These are phyloP conservation scores for Erysimum cheiranthoides DNA, from an alignment of 345 rosid species.

Conservation along the genomic window DNA sequence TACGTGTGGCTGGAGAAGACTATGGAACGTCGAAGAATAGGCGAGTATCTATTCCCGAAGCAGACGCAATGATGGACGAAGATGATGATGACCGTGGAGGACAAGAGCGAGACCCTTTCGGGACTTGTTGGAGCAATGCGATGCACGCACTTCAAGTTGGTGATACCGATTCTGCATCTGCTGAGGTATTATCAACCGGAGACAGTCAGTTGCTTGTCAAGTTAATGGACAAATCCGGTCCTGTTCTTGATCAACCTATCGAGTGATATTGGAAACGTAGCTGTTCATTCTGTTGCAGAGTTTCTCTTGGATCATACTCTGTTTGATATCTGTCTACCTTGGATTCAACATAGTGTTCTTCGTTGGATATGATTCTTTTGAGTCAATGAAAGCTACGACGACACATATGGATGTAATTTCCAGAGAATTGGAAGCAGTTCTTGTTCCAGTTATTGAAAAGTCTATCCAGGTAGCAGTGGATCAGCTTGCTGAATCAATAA, in stretches of 20 bases:
- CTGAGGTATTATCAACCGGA: constrained; percentile 76
- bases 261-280: constrained; percentile 70
- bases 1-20: constrained; percentile 95
- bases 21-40: constrained; percentile 56
- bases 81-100: constrained; percentile 55
- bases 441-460: too few relatives aligned
- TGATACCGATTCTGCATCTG: constrained; percentile 85
- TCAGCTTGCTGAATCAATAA: too few relatives aligned
- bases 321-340: constrained; percentile 76
- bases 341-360: constrained; percentile 60
- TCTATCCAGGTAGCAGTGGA: too few relatives aligned
- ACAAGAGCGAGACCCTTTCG: constrained; percentile 68
- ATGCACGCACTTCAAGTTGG: constrained; percentile 90
- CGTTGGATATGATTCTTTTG: too few relatives aligned
- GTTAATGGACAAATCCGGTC: constrained; percentile 93
- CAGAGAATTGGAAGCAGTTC: too few relatives aligned
- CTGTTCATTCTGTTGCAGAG: constrained; percentile 68
- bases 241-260: constrained; percentile 84
- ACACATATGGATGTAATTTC: too few relatives aligned
- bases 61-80: constrained; percentile 65
- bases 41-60: constrained; percentile 63
- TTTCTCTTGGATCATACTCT: constrained; percentile 79
- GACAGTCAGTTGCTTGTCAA: constrained; percentile 88
- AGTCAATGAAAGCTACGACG: too few relatives aligned
- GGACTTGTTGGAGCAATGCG: constrained; percentile 91